Percentiles rank a stretch among this genome's conserved stretches.
Evolutionary conservation across 257 asterid species (phyloP).

Genomic region (Ehretia macrophylla): DNA sequence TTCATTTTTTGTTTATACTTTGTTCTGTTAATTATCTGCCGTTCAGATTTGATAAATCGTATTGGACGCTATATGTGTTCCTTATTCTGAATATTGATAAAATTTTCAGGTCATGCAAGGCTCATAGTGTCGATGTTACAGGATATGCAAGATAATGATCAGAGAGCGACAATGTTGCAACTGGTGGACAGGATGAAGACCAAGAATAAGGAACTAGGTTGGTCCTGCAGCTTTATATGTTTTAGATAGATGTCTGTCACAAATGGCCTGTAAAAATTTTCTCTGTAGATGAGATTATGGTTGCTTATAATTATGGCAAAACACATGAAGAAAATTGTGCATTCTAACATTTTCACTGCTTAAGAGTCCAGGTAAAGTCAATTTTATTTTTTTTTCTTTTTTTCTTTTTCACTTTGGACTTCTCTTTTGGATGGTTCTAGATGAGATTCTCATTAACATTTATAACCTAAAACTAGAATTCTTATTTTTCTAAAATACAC

Average conservation of each 20-base stretch:
- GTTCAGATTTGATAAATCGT: too few species aligned
- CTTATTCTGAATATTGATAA: conserved; percentile 15
- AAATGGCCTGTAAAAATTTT: too few species aligned
- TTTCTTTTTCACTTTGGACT: neutral
- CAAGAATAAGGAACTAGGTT: conserved; percentile 60
- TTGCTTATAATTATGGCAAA: neutral
- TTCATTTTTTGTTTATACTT: too few species aligned
- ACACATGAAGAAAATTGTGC: neutral
- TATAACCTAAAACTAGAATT: too few species aligned
- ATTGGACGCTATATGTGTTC: conserved; percentile 1
- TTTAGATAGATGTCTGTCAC: neutral
- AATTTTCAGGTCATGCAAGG: conserved; percentile 68
- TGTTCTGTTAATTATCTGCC: too few species aligned
- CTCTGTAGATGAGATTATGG: too few species aligned
- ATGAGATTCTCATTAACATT: neutral
- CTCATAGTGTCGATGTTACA: conserved; percentile 54
- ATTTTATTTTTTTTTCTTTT: neutral
- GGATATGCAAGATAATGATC: conserved; percentile 73
- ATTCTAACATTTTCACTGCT: neutral
- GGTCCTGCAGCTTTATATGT: conserved; percentile 21
- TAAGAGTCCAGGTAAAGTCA: neutral
- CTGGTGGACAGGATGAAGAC: conserved; percentile 79
- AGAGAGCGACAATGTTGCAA: conserved; percentile 78
- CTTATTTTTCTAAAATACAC: too few species aligned
- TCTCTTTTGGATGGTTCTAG: neutral